Evolutionary conservation across 139 green algal species (phyloP).

Genomic region (Klebsormidium nitens): DNA sequence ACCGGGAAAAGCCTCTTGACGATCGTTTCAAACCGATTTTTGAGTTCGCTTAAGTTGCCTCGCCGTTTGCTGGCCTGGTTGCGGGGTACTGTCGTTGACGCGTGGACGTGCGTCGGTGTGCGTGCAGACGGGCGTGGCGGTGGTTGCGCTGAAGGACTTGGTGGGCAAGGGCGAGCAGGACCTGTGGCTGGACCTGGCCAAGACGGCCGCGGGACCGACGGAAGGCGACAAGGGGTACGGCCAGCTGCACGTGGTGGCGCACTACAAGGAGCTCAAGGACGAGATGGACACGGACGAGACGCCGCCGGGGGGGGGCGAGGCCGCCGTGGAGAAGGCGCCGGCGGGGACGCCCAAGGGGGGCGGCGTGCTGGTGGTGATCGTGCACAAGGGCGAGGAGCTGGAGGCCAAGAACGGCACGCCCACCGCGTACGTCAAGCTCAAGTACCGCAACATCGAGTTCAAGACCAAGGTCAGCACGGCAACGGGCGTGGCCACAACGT

Average conservation of each 20-base stretch:
- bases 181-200: constrained; percentile 6
- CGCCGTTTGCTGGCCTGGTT: too few relatives aligned
- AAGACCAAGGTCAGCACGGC: constrained; percentile 24
- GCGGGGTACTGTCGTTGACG: too few relatives aligned
- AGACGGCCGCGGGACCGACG: too few relatives aligned
- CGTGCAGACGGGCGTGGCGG: constrained; percentile 11
- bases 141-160: constrained; percentile 15
- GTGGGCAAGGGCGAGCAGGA: background rate
- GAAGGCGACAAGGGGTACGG: too few relatives aligned
- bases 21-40: too few relatives aligned
- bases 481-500: too few relatives aligned
- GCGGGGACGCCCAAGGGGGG: constrained; percentile 13
- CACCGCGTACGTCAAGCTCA: constrained; percentile 20
- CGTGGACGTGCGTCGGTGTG: too few relatives aligned
- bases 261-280: background rate
- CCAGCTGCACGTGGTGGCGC: too few relatives aligned
- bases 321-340: constrained; percentile 3
- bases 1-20: too few relatives aligned
- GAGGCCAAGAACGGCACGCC: constrained; percentile 23
- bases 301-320: background rate
- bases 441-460: constrained; percentile 4
- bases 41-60: too few relatives aligned
- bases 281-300: background rate
- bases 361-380: constrained; percentile 6
- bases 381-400: constrained; percentile 11